These are phyloP conservation scores for Periglandula ipomoeae DNA, from an alignment of 2,329 filamentous ascomycete species.

Conservation along the genomic window DNA sequence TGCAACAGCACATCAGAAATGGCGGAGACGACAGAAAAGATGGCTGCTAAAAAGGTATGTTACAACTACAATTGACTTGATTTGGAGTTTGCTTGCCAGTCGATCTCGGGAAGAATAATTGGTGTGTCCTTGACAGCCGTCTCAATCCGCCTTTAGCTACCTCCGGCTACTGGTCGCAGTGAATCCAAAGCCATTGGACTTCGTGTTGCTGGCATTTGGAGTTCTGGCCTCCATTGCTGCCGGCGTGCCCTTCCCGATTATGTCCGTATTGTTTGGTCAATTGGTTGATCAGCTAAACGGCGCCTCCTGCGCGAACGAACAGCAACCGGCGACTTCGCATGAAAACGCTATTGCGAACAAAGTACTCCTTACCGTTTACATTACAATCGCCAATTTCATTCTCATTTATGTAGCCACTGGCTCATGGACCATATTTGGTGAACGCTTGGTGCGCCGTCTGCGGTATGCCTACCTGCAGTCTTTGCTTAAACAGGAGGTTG, in stretches of 20 bases:
- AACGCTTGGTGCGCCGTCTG: conserved; percentile 52
- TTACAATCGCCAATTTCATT: conserved; percentile 40
- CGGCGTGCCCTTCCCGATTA: conserved; percentile 14
- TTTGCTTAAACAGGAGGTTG: conserved; percentile 51
- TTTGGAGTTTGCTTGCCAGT: background rate
- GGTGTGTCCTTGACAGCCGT: background rate
- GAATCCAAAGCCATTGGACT: background rate
- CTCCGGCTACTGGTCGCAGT: background rate
- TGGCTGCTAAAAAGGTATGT: background rate
- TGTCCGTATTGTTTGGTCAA: conserved; percentile 13
- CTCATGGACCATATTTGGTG: conserved; percentile 55
- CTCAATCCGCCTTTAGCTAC: background rate
- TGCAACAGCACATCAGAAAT: background rate
- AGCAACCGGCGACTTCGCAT: background rate
- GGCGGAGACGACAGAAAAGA: background rate
- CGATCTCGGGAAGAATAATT: background rate
- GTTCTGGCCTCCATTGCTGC: background rate
- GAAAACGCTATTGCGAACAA: background rate
- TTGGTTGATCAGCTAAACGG: conserved; percentile 11
- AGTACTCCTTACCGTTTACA: background rate
- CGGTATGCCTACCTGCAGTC: conserved; percentile 50
- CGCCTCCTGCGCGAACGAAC: conserved; percentile 12
- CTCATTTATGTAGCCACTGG: conserved; percentile 54
- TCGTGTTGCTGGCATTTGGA: background rate
- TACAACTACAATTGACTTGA: background rate